Evolutionary conservation across 441 rosid species (phyloP).

Genomic region (Theobroma grandiflorum): DNA sequence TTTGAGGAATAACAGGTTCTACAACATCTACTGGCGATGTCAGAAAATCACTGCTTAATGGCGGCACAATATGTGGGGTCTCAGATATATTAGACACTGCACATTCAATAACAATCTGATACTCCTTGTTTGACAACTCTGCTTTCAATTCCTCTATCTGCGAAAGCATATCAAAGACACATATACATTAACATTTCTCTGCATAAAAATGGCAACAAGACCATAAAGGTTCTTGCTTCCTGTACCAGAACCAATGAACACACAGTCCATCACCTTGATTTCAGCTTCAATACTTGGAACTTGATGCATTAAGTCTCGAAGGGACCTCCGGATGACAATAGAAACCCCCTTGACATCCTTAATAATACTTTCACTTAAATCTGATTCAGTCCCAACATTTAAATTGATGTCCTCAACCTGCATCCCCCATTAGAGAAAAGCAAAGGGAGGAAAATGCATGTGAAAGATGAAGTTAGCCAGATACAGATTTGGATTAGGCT

Average conservation of each 20-base stretch:
- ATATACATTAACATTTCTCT: constrained; percentile 28
- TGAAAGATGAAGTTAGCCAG: constrained; percentile 18
- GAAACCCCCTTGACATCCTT: constrained; percentile 95
- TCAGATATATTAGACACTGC: constrained; percentile 91
- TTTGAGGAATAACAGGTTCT: constrained; percentile 56
- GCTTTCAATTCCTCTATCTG: constrained; percentile 94
- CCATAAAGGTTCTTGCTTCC: constrained; percentile 2
- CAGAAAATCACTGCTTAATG: constrained; percentile 52
- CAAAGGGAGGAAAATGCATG: constrained; percentile 1
- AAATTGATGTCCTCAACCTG: constrained; percentile 97
- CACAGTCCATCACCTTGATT: constrained; percentile 64
- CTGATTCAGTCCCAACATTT: constrained; percentile 86
- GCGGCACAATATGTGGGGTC: constrained; percentile 72
- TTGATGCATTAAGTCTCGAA: constrained; percentile 92
- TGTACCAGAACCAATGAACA: constrained; percentile 24
- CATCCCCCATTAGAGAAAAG: constrained; percentile 20
- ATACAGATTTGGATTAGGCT: constrained; percentile 12
- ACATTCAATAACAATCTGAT: constrained; percentile 94
- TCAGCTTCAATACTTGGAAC: constrained; percentile 78
- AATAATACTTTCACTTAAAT: constrained; percentile 91
- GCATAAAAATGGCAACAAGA: constrained; percentile 19
- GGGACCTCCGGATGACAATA: constrained; percentile 81
- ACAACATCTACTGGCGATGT: constrained; percentile 53
- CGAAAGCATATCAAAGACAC: constrained; percentile 41
- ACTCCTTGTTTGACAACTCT: constrained; percentile 82